These are phyloP conservation scores for Mariannaea elegans DNA, from an alignment of 2,329 filamentous ascomycete genomes.

Conservation along the genomic window DNA sequence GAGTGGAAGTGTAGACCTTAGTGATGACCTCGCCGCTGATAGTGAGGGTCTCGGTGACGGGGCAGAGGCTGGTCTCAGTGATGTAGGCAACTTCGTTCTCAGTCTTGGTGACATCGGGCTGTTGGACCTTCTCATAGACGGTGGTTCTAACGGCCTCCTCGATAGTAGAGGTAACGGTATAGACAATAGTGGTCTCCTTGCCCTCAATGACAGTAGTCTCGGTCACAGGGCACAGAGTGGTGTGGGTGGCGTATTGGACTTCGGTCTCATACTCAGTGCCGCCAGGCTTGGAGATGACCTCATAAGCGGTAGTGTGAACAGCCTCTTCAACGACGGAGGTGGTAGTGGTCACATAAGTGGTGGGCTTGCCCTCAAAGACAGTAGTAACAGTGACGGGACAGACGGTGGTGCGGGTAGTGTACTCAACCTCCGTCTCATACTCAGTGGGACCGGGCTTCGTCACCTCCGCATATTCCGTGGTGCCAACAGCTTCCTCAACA, in stretches of 20 bases:
- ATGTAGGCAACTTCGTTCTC: slow-evolving; percentile 46
- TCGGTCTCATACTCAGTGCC: background rate
- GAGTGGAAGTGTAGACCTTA: slow-evolving; percentile 43
- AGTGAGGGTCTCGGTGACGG: slow-evolving; percentile 44
- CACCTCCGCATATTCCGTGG: slow-evolving; percentile 47
- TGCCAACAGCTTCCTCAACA: slow-evolving; percentile 41
- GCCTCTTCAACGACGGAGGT: slow-evolving; percentile 41
- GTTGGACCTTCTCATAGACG: slow-evolving; percentile 45
- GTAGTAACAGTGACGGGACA: slow-evolving; percentile 54
- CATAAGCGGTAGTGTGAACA: slow-evolving; percentile 27
- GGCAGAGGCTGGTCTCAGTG: slow-evolving; percentile 54
- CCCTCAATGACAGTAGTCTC: slow-evolving; percentile 48
- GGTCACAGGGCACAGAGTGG: slow-evolving; percentile 47
- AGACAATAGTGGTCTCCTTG: slow-evolving; percentile 51
- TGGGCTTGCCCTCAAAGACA: slow-evolving; percentile 35
- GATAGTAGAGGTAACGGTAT: slow-evolving; percentile 43
- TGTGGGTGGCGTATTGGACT: slow-evolving; percentile 51
- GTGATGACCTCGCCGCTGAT: slow-evolving; percentile 52
- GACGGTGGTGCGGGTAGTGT: slow-evolving; percentile 54
- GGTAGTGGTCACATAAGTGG: slow-evolving; percentile 36
- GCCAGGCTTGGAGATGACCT: slow-evolving; percentile 50
- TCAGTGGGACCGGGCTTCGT: slow-evolving; percentile 50
- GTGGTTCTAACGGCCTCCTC: slow-evolving; percentile 45
- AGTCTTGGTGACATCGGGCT: slow-evolving; percentile 45
- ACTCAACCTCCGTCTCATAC: slow-evolving; percentile 45